Evolutionary conservation across 2,329 filamentous ascomycete genomes (phyloP), one percentile per base, ranked within the genome.

Genomic region (Aspergillus tamarii): DNA sequence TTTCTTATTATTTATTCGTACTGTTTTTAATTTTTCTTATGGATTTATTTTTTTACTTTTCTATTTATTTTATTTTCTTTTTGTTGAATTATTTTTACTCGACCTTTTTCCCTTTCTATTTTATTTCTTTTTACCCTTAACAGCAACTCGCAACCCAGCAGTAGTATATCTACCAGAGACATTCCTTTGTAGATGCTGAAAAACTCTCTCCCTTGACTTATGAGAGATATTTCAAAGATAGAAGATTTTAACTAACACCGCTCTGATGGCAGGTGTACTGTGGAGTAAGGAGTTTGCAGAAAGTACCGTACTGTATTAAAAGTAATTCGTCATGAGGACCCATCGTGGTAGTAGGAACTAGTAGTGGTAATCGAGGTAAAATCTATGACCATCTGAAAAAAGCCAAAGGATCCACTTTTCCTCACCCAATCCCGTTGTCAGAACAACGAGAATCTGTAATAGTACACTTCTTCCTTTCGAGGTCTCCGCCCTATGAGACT

Each of bases 351-450:
- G 32, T 34, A 14, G 32, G 14, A 36, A 9, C 30, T 3, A 26
- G 30, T 9, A 32, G 30, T 32, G 9, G 36, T 19, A 39, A 16
- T 39, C 6, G 36, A 50, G 46, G 46, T 30, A 50, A 30, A 50
- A 50, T 30, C 4, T 11, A 39, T 39, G 36, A 19, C 36, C 36
- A 39, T 39, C 36, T 39, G 1, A 16, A 34, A 30, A 39, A 50
- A 43, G 46, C 16, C 41, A 34, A 53, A 4, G 32, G 55, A 62
- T 58, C 60, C 60, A 62, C 55, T 62, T 55, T 14, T n/a, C 16
- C 39, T 56, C 43, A 36, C 32, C 62, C 62, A 61, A 61, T 58
- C 34, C 62, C 32, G 57, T 56, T 57, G 57, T n/a, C 60, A 59
- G 50, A 56, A 48, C 43, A 48, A 56, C 50, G 56, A 62, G 26